These are phyloP conservation scores for Dictyostelium capitatum DNA, from an alignment of 78 protist genomes.

Conservation along the genomic window DNA sequence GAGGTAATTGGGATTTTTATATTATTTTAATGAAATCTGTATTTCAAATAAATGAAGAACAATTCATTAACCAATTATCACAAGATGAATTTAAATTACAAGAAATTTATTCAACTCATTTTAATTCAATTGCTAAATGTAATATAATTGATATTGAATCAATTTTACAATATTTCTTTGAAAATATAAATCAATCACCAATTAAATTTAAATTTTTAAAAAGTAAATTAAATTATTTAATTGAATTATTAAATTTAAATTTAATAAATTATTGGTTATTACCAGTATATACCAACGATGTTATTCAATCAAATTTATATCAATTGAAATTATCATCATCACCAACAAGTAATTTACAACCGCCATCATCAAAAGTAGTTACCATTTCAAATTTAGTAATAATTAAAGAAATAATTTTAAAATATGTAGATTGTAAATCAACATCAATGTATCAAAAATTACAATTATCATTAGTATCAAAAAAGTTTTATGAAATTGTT, in stretches of 20 bases:
- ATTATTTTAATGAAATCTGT: neutral
- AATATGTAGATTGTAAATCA: constrained; percentile 3
- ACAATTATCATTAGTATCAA: neutral
- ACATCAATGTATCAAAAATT: neutral
- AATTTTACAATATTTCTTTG: neutral
- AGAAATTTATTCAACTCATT: neutral
- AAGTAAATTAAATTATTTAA: neutral
- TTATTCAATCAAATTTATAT: neutral
- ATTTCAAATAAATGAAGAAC: neutral
- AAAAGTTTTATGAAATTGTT: neutral
- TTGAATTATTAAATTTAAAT: neutral
- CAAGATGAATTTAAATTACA: neutral
- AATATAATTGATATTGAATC: neutral
- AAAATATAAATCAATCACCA: neutral
- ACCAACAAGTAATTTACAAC: too few relatives aligned
- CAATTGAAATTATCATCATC: neutral
- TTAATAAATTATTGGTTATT: neutral
- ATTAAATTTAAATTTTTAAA: neutral
- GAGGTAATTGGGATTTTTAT: too few relatives aligned
- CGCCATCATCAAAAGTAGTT: too few relatives aligned
- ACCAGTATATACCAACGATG: neutral
- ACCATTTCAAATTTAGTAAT: neutral
- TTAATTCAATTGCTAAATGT: neutral
- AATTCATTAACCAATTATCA: neutral
- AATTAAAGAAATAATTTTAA: neutral